Base-by-base conservation (phyloP, 495 filamentous ascomycete genomes). In the Xylaria acuta region DNA sequence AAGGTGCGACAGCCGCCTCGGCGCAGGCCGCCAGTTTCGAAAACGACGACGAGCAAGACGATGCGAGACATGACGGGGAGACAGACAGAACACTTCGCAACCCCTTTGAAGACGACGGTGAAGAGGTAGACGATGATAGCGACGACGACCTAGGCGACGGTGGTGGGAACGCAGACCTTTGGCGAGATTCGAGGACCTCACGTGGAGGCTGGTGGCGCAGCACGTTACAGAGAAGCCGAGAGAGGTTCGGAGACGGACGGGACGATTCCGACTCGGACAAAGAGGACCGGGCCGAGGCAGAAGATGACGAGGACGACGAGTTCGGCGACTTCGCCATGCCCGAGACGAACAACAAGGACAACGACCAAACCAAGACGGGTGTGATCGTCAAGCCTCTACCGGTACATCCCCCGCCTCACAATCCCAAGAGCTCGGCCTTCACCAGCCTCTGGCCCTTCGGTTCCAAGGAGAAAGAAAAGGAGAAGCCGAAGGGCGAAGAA, bases 281-380 rank as follows among this genome's bases (percentile, higher is more conserved):
- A 27, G 80, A 81, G 20, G 81, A 79, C 40, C 77, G 75, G 8
- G 77, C 74, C 18, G 62, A 41, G 45, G 63, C 51, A 5, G 81
- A 82, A 22, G 84, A 84, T 27, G 84, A 84, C 9, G 82, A 84
- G 3, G 84, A 84, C 43, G 85, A 86, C 62, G 85, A 86, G 70
- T 86, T 86, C 75, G 85, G 84, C 18, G 85, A 86, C 67, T 87
- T 87, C 73, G 84, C 84, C 76, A 85, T 87, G 83, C 81, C 84
- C 63, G 85, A 86, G 74, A 83, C 81, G 18, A 79, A 79, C 20
- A 79, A 63, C 60, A 64, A 77, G 68, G 76, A 73, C 11, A 71
- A 63, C 45, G 67, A 72, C 63, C 69, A 75, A 47, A 71, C 64
- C 36, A 79, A 74, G 20, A 73, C 72, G 6, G 67, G 80, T 16